These are phyloP conservation scores for Zygotorulaspora danielsina DNA, from an alignment of 805 yeast species.

Conservation along the genomic window DNA sequence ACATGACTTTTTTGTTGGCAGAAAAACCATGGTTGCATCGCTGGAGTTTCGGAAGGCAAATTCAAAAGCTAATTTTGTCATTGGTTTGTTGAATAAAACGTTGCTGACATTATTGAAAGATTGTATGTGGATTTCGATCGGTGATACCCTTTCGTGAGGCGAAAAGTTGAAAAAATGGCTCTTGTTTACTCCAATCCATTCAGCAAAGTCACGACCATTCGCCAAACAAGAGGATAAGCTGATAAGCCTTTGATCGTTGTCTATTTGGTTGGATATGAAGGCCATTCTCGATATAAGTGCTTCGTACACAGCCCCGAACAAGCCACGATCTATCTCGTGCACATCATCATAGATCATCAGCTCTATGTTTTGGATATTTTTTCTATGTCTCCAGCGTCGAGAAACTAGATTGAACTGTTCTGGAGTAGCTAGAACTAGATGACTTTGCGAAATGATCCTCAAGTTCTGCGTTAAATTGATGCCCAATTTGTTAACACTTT, in stretches of 20 bases:
- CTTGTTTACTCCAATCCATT: constrained; percentile 77
- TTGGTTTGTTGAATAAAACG: constrained; percentile 41
- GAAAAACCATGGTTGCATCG: constrained; percentile 47
- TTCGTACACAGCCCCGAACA: constrained; percentile 64
- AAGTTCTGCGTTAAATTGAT: constrained; percentile 51
- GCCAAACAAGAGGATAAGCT: constrained; percentile 67
- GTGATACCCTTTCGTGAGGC: constrained; percentile 53
- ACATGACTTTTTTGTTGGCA: constrained; percentile 52
- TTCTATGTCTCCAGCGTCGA: constrained; percentile 78
- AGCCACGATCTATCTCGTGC: constrained; percentile 59
- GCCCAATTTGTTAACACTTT: constrained; percentile 51
- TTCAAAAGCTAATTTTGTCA: constrained; percentile 48
- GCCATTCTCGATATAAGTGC: constrained; percentile 63
- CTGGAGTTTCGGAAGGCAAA: constrained; percentile 37
- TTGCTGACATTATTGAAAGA: constrained; percentile 41
- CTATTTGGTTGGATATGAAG: constrained; percentile 64
- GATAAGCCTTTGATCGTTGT: constrained; percentile 55
- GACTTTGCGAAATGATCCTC: constrained; percentile 51
- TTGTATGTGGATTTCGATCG: constrained; percentile 56
- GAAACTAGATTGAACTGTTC: constrained; percentile 68
- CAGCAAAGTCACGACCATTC: constrained; percentile 71
- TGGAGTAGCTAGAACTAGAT: constrained; percentile 75
- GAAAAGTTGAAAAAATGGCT: constrained; percentile 63
- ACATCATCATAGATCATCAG: constrained; percentile 69
- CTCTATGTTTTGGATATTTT: constrained; percentile 62